Evolutionary conservation across 495 filamentous ascomycete genomes (phyloP), one percentile per base, ranked within the genome.

Genomic region (Aspergillus mulundensis): DNA sequence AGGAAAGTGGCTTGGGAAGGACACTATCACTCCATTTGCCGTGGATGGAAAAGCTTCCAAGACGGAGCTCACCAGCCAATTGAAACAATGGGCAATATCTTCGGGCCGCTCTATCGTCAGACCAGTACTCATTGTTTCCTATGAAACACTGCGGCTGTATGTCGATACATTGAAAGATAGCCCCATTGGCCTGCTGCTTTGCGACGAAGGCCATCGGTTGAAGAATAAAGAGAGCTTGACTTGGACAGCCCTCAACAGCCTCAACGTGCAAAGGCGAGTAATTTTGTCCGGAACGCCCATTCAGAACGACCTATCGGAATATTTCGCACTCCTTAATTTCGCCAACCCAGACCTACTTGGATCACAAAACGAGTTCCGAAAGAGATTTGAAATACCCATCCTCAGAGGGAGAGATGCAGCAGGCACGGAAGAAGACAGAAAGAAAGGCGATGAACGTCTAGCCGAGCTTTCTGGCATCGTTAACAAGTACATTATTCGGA

Each of bases 101-200:
- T 89, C 81, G 39, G 94, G 94, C 5, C 87, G 94, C 39, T 80
- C 91, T n/a, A 84, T 99, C 19, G 91, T 91, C 19, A 81, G 94
- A 28, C 94, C 95, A 5, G 90, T 97, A n/a, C 86, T 99, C n/a
- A 99, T 99, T 48, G 91, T 99, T 47, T 97, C 94, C 1, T 99
- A 99, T 65, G 94, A 99, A 66, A 97, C 95, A 0, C 79, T 99
- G 5, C 87, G 94, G 19, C 74, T 97, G 49, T 91, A 99, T 58
- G 87, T 89, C 7, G 88, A 90, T n/a, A 86, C 93, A 60, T 80
- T 99, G 40, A 88, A 84, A 49, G 84, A 91, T 53, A 88, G 87
- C 2, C 86, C 86, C 2, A 97, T 99, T 61, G 94, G 94, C 6
- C 75, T 99, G 10, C 85, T 99, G 66, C 81, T 99, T n/a, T 97